A percentile compares a stretch with the other conserved stretches of the same genome.
Evolutionary conservation across 164 flowering plant species (phyloP).

Genomic region (Malania oleifera): DNA sequence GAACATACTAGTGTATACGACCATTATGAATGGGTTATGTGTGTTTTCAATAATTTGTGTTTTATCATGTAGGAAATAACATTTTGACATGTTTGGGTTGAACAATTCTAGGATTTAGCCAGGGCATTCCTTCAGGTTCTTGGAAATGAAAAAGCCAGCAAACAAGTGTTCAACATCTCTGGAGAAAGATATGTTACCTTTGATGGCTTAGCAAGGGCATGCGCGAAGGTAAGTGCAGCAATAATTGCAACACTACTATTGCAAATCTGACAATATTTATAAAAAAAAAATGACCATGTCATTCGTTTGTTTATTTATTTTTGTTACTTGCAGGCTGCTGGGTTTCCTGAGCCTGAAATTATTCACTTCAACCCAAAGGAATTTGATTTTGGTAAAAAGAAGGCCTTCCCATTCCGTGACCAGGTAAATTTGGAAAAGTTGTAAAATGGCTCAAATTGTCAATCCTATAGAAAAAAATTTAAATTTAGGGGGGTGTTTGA

Average conservation of each 20-base stretch:
- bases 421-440: constrained; percentile 44
- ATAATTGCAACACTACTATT: too few relatives aligned
- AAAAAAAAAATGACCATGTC: background rate
- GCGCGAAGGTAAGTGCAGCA: constrained; percentile 68
- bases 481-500: too few relatives aligned
- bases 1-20: too few relatives aligned
- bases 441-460: background rate
- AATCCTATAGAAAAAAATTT: background rate
- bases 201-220: constrained; percentile 91
- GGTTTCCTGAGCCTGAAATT: constrained; percentile 94
- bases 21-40: too few relatives aligned
- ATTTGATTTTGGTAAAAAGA: constrained; percentile 95
- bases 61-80: too few relatives aligned
- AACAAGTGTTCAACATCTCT: constrained; percentile 86
- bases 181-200: constrained; percentile 93
- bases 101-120: constrained; percentile 72
- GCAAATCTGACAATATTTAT: background rate
- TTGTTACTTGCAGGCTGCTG: constrained; percentile 62
- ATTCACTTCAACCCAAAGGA: constrained; percentile 89
- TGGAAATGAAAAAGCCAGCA: constrained; percentile 85
- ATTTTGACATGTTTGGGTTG: background rate
- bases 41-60: too few relatives aligned
- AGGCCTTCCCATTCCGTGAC: constrained; percentile 94
- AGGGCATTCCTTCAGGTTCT: constrained; percentile 77
- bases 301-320: background rate